Evolutionary conservation across 768 basidiomycete genomes (phyloP), one percentile per base, ranked within the genome.

Genomic region (Boletus huronensis): DNA sequence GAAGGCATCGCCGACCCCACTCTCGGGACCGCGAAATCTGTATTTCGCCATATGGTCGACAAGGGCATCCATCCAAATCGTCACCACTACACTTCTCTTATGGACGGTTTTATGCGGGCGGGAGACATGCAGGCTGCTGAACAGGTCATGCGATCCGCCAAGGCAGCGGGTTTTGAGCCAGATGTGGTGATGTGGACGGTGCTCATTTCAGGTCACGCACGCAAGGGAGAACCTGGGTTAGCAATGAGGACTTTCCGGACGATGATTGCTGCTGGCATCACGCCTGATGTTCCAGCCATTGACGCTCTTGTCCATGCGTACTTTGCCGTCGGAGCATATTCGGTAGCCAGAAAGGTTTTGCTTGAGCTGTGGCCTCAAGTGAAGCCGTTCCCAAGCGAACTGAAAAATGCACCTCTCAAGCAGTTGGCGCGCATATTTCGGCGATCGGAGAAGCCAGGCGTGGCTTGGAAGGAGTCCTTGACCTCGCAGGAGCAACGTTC

Each of bases 101-200:
- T 94, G 79, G 83, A 89, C 59, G 88, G 87, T n/a, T 85, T 84
- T 60, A 71, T 77, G 17, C 74, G 70, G 3, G 68, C 70, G 1
- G 88, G 88, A n/a, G 77, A 91, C 67, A 72, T 87, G 57, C 63
- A 69, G 14, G 75, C 74, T 19, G 88, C 90, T 25, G 68, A 77
- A 53, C 74, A 75, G 48, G 72, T 84, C 40, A 77, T 94, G 74
- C 71, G 70, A 55, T 70, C 81, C 17, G 81, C 83, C 26, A 62
- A 66, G 38, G 69, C 73, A 38, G 74, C 77, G 5, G 82, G 83
- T 25, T 66, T 87, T 54, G 68, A 74, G 23, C 80, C 84, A 21
- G 83, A 84, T 59, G 77, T 81, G 19, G 79, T 85, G 42, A 82
- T 89, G 79, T 88, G 84, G 74, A 92, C 90, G 25, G 83, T 86